Percentiles rank a stretch among this genome's conserved stretches.
Conservation (phyloP, 495 filamentous ascomycete genomes). For the Talaromyces thailandensis region DNA sequence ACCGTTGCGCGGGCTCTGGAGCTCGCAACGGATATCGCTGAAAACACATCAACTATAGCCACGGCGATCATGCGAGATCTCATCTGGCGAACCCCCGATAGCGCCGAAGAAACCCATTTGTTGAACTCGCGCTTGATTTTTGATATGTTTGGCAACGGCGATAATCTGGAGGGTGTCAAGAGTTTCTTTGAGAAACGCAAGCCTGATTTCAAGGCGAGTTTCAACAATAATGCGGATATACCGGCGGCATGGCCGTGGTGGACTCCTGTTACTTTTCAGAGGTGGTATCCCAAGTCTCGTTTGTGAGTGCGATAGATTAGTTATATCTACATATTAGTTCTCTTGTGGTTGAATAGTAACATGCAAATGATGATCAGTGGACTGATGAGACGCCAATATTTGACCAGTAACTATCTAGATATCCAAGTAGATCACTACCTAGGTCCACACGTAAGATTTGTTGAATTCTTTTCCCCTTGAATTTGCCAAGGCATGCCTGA, state of each 20-base stretch:
- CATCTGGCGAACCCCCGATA: constrained; percentile 42
- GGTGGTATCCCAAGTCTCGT: neutral
- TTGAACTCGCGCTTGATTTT: constrained; percentile 47
- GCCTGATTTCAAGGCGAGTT: constrained; percentile 40
- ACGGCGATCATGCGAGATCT: constrained; percentile 45
- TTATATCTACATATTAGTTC: no score
- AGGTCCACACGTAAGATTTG: neutral
- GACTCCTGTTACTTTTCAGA: constrained; percentile 5
- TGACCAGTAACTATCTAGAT: neutral
- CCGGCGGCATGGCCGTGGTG: constrained; percentile 20
- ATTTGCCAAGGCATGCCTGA: no score
- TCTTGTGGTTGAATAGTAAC: no score
- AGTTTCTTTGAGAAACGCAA: constrained; percentile 40
- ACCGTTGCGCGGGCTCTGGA: constrained; percentile 43
- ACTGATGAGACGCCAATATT: no score
- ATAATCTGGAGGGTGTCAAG: constrained; percentile 38
- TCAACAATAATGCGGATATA: constrained; percentile 13
- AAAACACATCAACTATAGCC: constrained; percentile 41
- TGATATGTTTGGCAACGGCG: constrained; percentile 38
- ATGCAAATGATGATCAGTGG: no score
- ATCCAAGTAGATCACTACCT: neutral
- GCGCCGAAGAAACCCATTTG: constrained; percentile 46
- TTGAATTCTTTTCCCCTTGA: no score
- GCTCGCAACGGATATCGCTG: constrained; percentile 41
- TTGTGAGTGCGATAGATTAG: neutral